These are phyloP conservation scores for Gracilaria domingensis DNA, from an alignment of 23 red algal genomes.

Conservation along the genomic window DNA sequence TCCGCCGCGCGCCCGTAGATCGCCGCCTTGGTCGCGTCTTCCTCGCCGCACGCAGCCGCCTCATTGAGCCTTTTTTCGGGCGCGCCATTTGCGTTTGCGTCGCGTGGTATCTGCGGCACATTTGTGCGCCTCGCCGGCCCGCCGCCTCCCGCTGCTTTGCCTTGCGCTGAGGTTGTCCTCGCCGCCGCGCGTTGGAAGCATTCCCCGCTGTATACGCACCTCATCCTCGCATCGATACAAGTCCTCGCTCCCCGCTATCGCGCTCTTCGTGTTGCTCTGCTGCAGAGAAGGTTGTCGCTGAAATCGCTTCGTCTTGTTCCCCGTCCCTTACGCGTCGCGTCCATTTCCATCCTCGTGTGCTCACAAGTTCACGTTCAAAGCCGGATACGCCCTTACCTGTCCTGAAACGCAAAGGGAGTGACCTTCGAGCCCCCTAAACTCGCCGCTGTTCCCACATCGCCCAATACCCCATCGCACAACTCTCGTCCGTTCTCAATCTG, in stretches of 20 bases:
- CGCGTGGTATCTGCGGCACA: neutral
- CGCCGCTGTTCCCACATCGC: neutral
- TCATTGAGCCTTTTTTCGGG: no score
- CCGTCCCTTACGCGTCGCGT: neutral
- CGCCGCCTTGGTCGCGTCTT: no score
- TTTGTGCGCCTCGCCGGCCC: neutral
- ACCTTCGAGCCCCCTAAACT: conserved; percentile 10
- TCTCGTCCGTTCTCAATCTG: neutral
- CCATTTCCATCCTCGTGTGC: conserved; percentile 16
- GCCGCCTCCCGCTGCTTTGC: no score
- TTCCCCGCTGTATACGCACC: no score
- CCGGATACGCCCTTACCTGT: neutral
- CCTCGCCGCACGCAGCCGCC: no score
- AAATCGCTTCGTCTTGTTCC: neutral
- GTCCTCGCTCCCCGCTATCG: neutral
- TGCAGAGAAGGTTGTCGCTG: neutral
- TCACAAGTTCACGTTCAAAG: conserved; percentile 4
- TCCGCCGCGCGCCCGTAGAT: no score
- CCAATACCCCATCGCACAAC: conserved; percentile 5
- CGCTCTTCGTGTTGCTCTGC: neutral
- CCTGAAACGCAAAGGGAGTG: neutral
- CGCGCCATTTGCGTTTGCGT: neutral
- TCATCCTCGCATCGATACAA: no score
- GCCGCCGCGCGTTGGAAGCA: no score
- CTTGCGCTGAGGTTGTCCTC: no score